Base-by-base conservation (phyloP, 495 filamentous ascomycete genomes). In the Aspergillus bridgeri region DNA sequence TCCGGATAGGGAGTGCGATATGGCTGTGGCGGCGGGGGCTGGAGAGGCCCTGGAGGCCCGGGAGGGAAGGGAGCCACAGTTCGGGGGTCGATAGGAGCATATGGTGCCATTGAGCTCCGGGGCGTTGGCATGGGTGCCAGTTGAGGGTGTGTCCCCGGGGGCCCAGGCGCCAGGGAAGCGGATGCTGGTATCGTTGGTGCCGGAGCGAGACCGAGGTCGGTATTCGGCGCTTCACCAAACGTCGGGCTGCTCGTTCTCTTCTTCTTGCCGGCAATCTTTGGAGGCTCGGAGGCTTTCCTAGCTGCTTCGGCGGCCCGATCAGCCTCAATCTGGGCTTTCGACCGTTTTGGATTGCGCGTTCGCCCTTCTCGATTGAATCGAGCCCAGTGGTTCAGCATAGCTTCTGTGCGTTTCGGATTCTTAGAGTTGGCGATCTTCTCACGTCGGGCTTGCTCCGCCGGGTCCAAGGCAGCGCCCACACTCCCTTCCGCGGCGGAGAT, bases 321-420 rank as follows among this genome's bases (percentile, higher is more conserved):
- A 13, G 69, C 67, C 60, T 78, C 75, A 38, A 79, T 79, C 53
- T 79, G 74, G 21, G 71, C 76, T 58, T 77, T 78, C 52, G 75
- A 77, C 8, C 76, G 74, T 62, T 79, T 79, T 19, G 76, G 75
- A 33, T 78, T 78, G 49, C 76, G 72, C 15, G 69, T 73, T 15
- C 74, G 71, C 29, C 75, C 75, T 51, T 75, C 75, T 15, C 64
- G 60, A 53, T 77, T 76, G 63, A 78, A 79, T 8, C 74, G 69
- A 29, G 69, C 69, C 76, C 76, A 79, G 58, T 79, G 76, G 53
- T 79, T 75, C 29, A 79, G 67, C 78, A 79, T 79, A 11, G 77
- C 77, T 53, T 77, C 72, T 11, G 75, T 76, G 6, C 78, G 69
- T 50, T 77, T 76, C 2, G 78, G 75, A 54, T 81, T 78, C 66